Evolutionary conservation across 805 yeast genomes (phyloP).

Genomic region (Jamesozyma gamospora): DNA sequence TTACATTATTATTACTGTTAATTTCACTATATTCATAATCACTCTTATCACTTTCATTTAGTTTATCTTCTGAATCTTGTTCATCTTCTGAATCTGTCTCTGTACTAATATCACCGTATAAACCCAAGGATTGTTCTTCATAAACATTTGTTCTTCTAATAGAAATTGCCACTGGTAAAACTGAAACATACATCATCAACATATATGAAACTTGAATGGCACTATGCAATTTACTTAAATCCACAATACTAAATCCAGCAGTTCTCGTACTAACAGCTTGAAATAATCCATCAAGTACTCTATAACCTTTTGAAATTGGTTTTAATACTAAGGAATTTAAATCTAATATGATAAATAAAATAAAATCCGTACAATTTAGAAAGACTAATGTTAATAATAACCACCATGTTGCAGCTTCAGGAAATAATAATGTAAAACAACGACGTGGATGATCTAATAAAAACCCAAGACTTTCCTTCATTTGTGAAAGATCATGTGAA

Average conservation of each 20-base stretch:
- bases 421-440: conserved; percentile 87
- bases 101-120: conserved; percentile 40
- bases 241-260: conserved; percentile 76
- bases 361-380: conserved; percentile 67
- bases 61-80: conserved; percentile 5
- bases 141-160: conserved; percentile 95
- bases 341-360: conserved; percentile 74
- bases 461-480: conserved; percentile 72
- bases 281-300: conserved; percentile 73
- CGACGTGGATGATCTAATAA: conserved; percentile 93
- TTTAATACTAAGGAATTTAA: conserved; percentile 42
- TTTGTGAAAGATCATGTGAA: conserved; percentile 53
- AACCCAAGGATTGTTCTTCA: conserved; percentile 94
- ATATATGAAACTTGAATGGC: conserved; percentile 88
- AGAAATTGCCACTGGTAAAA: conserved; percentile 89
- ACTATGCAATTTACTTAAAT: conserved; percentile 64
- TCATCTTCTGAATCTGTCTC: conserved; percentile 20
- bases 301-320: conserved; percentile 52
- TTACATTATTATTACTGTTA: too few species aligned
- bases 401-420: conserved; percentile 95
- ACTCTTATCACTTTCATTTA: conserved; percentile 6
- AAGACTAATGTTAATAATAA: conserved; percentile 60
- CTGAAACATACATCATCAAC: conserved; percentile 98
- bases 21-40: background rate
- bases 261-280: conserved; percentile 92